Evolutionary conservation across 306 rosid genomes (phyloP), one percentile per base, ranked within the genome.

Genomic region (Cucumis sativus): DNA sequence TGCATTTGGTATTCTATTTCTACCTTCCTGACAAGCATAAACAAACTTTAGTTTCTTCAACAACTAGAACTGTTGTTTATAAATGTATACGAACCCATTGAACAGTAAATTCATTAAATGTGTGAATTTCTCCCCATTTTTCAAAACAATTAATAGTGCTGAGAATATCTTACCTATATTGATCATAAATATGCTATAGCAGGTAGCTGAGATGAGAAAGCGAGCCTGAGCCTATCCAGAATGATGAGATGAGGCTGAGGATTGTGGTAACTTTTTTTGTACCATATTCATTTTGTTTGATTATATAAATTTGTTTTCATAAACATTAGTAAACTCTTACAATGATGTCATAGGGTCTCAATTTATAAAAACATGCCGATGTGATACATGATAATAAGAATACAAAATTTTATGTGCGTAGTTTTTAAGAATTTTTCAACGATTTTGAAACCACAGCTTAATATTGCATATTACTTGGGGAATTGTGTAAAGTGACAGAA

Each of bases 401-500:
- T 3, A 33, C 5, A 4, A 33, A 33, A 4, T 33, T 33, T 33
- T 4, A 33, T 33, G 37, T 33, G 1, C 41, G 8, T 39, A 7
- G 8, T 39, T 6, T 6, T 39, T 6, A 1, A 39, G 6, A 39
- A 5, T 6, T 6, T 0, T 39, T 39, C 7, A 1, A 45, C 3
- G 18, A 35, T 64, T 35, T 8, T 67, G 74, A 7, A 40, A 67
- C 28, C 52, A 39, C 4, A 37, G 11, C 8, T 4, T 18, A 67
- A 67, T 39, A 20, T 67, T 69, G 75, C 57, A 43, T 69, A 43
- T 43, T 20, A 45, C 20, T 21, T 21, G 14, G 39, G 74, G 57
- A 69, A 69, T 47, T 45, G 20, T 69, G 75, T 45, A 45, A 69
- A 45, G 75, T 13, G 75, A 69, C 75, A 69, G 75, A 69, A 69